Percentiles rank a stretch among this genome's conserved stretches.
These are phyloP conservation scores for Bipolaris zeicola DNA, from an alignment of 2,329 filamentous ascomycete species.

Conservation along the genomic window DNA sequence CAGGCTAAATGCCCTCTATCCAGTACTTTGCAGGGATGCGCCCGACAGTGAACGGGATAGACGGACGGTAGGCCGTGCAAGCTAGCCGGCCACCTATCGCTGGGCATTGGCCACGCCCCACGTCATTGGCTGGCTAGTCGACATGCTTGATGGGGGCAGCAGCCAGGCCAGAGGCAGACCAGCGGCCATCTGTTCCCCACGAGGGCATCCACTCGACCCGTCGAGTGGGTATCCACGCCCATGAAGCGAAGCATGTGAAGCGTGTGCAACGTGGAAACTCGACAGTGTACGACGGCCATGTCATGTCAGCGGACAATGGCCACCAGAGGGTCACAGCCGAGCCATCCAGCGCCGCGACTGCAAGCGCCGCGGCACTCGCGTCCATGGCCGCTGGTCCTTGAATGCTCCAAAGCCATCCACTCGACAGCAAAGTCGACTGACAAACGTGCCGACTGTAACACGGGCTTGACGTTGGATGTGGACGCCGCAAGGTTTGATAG, in stretches of 20 bases:
- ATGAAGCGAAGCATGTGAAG: conserved; percentile 26
- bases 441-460: conserved; percentile 47
- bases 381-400: conserved; percentile 10
- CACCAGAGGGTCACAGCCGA: conserved; percentile 27
- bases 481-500: conserved; percentile 40
- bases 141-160: not conserved
- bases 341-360: conserved; percentile 21
- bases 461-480: conserved; percentile 44
- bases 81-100: conserved; percentile 22
- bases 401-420: conserved; percentile 21
- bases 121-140: conserved; percentile 18
- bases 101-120: conserved; percentile 28
- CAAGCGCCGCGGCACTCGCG: conserved; percentile 23
- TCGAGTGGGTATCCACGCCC: conserved; percentile 11
- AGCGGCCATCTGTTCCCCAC: conserved; percentile 22
- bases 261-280: conserved; percentile 47
- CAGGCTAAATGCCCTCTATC: conserved; percentile 44
- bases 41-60: conserved; percentile 40
- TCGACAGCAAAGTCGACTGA: conserved; percentile 31
- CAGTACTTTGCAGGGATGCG: conserved; percentile 36
- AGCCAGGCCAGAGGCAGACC: conserved; percentile 5
- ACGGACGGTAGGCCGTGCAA: conserved; percentile 46
- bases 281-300: conserved; percentile 44
- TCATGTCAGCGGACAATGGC: conserved; percentile 38
- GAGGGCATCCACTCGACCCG: conserved; percentile 22